Percentiles rank a stretch among this genome's conserved stretches.
phyloP scores from a whole-genome alignment of 225 moss, liverwort and hornwort genomes.

The Bryoerythrophyllum caledonicum region DNA sequence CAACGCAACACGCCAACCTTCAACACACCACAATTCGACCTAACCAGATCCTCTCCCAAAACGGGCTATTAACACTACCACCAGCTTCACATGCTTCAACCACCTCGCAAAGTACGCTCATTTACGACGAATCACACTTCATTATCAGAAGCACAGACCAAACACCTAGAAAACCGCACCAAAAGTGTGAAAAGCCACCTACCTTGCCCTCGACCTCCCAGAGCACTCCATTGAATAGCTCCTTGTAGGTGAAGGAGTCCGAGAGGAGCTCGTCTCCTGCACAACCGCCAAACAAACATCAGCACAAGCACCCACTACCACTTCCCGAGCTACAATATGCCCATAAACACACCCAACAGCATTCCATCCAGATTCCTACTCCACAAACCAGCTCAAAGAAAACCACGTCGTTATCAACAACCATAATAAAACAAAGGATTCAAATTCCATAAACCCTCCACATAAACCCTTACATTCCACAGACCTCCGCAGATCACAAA shows the following conservation, averaged over 20 bases:
- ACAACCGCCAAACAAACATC: background rate
- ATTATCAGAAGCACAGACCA: too few relatives aligned
- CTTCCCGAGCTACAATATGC: too few relatives aligned
- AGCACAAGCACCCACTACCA: background rate
- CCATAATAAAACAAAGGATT: too few relatives aligned
- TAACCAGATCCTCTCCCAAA: background rate
- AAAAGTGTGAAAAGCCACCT: conserved; percentile 1
- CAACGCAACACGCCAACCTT: background rate
- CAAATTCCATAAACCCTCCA: background rate
- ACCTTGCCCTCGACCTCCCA: conserved; percentile 95
- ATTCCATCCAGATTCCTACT: too few relatives aligned
- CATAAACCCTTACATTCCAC: conserved; percentile 16
- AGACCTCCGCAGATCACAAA: background rate
- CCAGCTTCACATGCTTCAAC: background rate
- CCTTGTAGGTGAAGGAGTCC: conserved; percentile 45
- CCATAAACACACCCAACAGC: too few relatives aligned
- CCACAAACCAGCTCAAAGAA: too few relatives aligned
- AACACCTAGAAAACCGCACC: background rate
- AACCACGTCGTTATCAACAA: too few relatives aligned
- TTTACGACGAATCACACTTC: background rate
- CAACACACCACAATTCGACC: too few relatives aligned
- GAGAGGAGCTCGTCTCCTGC: conserved; percentile 96
- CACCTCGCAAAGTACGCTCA: background rate
- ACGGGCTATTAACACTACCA: background rate
- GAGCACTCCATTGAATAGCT: conserved; percentile 69